Conservation (phyloP, 345 rosid genomes). For the Corchorus olitorius region DNA sequence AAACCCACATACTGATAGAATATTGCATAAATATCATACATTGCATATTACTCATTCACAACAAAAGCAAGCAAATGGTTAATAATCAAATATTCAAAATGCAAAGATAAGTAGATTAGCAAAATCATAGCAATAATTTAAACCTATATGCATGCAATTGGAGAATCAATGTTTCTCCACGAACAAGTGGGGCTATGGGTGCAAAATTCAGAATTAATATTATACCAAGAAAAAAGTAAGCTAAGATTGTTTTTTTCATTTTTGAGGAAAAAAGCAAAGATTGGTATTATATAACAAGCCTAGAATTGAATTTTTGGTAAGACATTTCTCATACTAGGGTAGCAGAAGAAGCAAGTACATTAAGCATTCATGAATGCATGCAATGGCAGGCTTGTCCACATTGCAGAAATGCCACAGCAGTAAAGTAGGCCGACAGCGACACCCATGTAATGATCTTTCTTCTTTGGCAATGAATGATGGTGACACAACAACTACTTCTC, state of each 20-base stretch:
- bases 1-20: background rate
- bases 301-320: background rate
- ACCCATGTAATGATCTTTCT: conserved; percentile 27
- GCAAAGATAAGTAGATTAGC: background rate
- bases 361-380: conserved; percentile 29
- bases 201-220: conserved; percentile 11
- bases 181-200: conserved; percentile 13
- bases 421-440: conserved; percentile 32
- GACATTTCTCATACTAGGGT: conserved; percentile 24
- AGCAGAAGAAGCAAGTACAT: conserved; percentile 25
- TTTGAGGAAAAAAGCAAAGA: too few relatives aligned
- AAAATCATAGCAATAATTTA: background rate
- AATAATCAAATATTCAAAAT: background rate
- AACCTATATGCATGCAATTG: background rate
- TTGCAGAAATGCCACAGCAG: conserved; percentile 24
- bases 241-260: background rate
- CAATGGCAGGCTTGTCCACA: conserved; percentile 24
- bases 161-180: background rate
- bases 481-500: conserved; percentile 51
- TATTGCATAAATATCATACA: conserved; percentile 16
- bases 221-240: background rate
- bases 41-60: conserved; percentile 16
- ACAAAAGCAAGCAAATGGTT: background rate
- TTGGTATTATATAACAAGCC: background rate
- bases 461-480: conserved; percentile 37